Base-by-base conservation (phyloP, 176 grass and related monocot species). In the Musa troglodytarum region DNA sequence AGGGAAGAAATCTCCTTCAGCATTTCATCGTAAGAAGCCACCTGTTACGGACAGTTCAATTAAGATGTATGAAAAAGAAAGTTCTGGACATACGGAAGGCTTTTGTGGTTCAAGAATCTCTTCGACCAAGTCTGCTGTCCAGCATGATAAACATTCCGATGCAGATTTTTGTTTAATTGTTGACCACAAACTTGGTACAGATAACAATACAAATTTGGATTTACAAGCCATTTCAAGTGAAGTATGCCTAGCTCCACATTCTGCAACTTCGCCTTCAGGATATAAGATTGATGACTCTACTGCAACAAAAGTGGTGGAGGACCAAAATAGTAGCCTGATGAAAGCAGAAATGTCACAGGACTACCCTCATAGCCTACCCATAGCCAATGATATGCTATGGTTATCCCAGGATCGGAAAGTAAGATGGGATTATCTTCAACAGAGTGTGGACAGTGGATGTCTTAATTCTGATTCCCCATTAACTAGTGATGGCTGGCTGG, bases 371-470 rank as follows among this genome's bases (percentile, higher is more conserved):
- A 50, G 7, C 20, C 10, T 53, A 15, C 50, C n/a, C 6, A 22
- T 56, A 13, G 15, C 71, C 23, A 28, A 26, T 23, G 52, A 24
- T 55, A 55, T 28, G 23, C 71, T 22, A 29, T 10, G 9, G 16
- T 74, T 28, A 55, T 7, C 43, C 8, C 19, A 58, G 13, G 9
- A 57, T 15, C 71, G 26, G 50, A 71, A 74, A 81, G 86, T 22
- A 43, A 65, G 77, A 24, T 62, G 34, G 49, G 81, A 68, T 63
- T 72, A 72, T 71, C 58, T 79, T 80, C 73, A 75, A 71, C 74
- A 77, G 72, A 88, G 68, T 24, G 68, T 52, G 54, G 68, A 17
- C 63, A 8, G 50, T 15, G 82, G 28, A 73, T 55, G 57, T 66
- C 69, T 52, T 29, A 70, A 29, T 61, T 82, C 62, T 65, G 79